A percentile compares a stretch with the other conserved stretches of the same genome.
Evolutionary conservation across 2,329 filamentous ascomycete species (phyloP).

Genomic region (Epichloe aotearoae): DNA sequence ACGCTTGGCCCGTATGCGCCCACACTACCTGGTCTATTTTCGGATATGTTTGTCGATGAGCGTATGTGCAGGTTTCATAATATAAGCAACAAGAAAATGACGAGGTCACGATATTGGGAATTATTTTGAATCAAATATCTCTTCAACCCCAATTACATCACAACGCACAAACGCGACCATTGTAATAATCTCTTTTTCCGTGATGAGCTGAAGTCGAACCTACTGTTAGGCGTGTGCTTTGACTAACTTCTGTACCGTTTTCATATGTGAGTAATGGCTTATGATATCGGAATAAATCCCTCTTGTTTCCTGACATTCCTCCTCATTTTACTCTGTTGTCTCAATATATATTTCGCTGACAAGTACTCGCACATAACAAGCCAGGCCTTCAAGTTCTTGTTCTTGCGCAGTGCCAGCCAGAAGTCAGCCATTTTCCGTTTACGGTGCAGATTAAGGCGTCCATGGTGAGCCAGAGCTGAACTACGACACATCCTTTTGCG

Average conservation of each 20-base stretch:
- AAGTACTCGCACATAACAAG: no score
- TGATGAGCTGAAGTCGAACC: neutral
- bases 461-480: neutral
- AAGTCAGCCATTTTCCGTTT: neutral
- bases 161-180: conserved; percentile 5
- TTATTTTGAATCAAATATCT: conserved; percentile 11
- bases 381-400: no score
- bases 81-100: neutral
- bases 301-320: no score
- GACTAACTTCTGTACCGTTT: neutral
- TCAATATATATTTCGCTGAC: no score
- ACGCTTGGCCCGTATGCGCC: neutral
- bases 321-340: no score
- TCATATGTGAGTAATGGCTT: neutral
- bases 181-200: neutral
- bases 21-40: neutral
- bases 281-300: neutral
- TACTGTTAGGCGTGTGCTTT: neutral
- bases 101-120: conserved; percentile 7
- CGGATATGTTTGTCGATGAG: neutral
- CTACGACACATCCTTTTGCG: neutral
- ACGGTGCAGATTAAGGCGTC: no score
- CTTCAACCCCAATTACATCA: conserved; percentile 9
- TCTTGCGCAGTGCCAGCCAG: no score
- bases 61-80: conserved; percentile 2